These are phyloP conservation scores for Starmerella khaoyaiensis DNA, from an alignment of 805 yeast species.

Conservation along the genomic window DNA sequence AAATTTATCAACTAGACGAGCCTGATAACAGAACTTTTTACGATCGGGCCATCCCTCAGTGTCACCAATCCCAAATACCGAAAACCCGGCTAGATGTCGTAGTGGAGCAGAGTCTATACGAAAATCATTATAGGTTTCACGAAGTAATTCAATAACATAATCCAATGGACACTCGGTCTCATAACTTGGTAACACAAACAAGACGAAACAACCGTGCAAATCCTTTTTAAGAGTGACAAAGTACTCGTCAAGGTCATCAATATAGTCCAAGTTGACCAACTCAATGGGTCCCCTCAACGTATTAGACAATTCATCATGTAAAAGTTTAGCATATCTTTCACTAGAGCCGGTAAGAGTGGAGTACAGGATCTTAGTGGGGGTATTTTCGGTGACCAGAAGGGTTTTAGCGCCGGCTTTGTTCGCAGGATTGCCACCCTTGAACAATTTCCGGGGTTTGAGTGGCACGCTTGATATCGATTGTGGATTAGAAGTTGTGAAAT, in stretches of 20 bases:
- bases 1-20: constrained; percentile 58
- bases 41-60: constrained; percentile 61
- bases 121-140: constrained; percentile 74
- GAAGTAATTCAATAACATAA: constrained; percentile 64
- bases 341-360: constrained; percentile 80
- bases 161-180: constrained; percentile 89
- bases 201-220: constrained; percentile 33
- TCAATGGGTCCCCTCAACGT: constrained; percentile 34
- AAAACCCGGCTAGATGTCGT: constrained; percentile 54
- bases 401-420: background rate
- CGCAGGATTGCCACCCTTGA: constrained; percentile 3
- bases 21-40: constrained; percentile 76
- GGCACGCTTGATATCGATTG: background rate
- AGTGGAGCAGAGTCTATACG: constrained; percentile 75
- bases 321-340: constrained; percentile 47
- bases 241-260: constrained; percentile 72
- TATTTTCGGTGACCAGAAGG: constrained; percentile 2
- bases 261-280: constrained; percentile 60
- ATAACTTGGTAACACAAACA: constrained; percentile 75
- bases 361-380: constrained; percentile 39
- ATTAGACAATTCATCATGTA: constrained; percentile 31
- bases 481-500: constrained; percentile 11
- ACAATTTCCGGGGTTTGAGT: constrained; percentile 10
- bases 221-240: constrained; percentile 48
- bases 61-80: constrained; percentile 83